Percentiles rank a stretch among this genome's conserved stretches.
These are phyloP conservation scores for Pinus tabuliformis DNA, from an alignment of 75 land plant species.

Conservation along the genomic window DNA sequence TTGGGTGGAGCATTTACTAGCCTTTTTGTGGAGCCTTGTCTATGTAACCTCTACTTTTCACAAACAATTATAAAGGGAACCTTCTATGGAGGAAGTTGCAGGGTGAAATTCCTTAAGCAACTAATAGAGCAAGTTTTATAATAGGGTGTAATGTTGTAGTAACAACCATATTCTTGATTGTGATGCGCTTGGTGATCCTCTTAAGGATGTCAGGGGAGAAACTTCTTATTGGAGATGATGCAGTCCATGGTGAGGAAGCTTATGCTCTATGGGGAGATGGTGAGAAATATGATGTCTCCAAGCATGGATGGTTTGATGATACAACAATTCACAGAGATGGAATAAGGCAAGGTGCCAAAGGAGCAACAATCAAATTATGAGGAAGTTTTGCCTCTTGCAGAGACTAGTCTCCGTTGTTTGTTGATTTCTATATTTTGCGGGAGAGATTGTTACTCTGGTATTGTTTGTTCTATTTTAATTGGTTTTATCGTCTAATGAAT, in stretches of 20 bases:
- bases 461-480: no score
- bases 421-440: no score
- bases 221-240: slow-evolving; percentile 36
- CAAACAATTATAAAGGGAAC: no score
- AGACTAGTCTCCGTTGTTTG: no score
- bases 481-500: no score
- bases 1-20: slow-evolving; percentile 65
- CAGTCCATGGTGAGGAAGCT: slow-evolving; percentile 59
- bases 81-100: slow-evolving; percentile 12
- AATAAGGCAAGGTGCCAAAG: no score
- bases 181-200: slow-evolving; percentile 26
- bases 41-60: slow-evolving; percentile 15
- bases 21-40: slow-evolving; percentile 50
- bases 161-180: slow-evolving; percentile 33
- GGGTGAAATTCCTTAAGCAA: slow-evolving; percentile 35
- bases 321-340: not conserved
- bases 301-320: slow-evolving; percentile 21
- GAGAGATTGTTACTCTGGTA: no score
- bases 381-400: no score
- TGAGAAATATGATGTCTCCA: slow-evolving; percentile 40
- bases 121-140: slow-evolving; percentile 31
- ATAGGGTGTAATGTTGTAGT: slow-evolving; percentile 25
- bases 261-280: slow-evolving; percentile 60
- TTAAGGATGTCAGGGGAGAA: slow-evolving; percentile 37
- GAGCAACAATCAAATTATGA: no score